Conservation (phyloP, 305 asterid genomes). For the Petunia hybrid region DNA sequence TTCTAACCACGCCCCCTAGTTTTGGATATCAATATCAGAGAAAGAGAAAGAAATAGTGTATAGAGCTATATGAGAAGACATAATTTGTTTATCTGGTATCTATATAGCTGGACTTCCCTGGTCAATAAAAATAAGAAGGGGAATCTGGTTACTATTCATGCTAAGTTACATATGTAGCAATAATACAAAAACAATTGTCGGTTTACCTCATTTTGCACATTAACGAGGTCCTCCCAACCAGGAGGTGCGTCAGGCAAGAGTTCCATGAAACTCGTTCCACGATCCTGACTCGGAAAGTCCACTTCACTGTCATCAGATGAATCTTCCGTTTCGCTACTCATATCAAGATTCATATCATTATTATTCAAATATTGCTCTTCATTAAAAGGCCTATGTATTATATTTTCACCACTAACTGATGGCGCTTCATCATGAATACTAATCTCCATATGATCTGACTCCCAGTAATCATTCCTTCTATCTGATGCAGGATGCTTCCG, state of each 20-base stretch:
- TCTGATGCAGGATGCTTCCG: conserved; percentile 51
- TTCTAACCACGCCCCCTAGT: not conserved
- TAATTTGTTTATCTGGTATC: not conserved
- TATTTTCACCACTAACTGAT: conserved; percentile 48
- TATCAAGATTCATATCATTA: conserved; percentile 53
- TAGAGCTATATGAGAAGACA: not conserved
- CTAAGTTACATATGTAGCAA: conserved; percentile 8
- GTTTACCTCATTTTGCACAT: conserved; percentile 70
- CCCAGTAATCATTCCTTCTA: conserved; percentile 44
- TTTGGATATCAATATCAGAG: conserved; percentile 13
- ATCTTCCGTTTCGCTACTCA: conserved; percentile 50
- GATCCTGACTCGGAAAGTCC: conserved; percentile 64
- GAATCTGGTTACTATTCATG: not conserved
- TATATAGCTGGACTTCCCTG: conserved; percentile 15
- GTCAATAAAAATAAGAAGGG: conserved; percentile 11
- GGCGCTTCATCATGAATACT: conserved; percentile 51
- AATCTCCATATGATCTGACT: conserved; percentile 45
- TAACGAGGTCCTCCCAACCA: conserved; percentile 63
- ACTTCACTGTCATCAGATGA: conserved; percentile 87
- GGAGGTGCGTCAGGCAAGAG: conserved; percentile 51
- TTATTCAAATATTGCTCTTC: conserved; percentile 54
- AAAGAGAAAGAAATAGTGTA: not conserved
- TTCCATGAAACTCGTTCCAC: conserved; percentile 45
- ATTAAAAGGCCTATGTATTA: conserved; percentile 46
- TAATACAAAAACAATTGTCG: conserved; percentile 22